Evolutionary conservation across 1,284 basidiomycete species (phyloP).

Genomic region (Leccinum huronense): DNA sequence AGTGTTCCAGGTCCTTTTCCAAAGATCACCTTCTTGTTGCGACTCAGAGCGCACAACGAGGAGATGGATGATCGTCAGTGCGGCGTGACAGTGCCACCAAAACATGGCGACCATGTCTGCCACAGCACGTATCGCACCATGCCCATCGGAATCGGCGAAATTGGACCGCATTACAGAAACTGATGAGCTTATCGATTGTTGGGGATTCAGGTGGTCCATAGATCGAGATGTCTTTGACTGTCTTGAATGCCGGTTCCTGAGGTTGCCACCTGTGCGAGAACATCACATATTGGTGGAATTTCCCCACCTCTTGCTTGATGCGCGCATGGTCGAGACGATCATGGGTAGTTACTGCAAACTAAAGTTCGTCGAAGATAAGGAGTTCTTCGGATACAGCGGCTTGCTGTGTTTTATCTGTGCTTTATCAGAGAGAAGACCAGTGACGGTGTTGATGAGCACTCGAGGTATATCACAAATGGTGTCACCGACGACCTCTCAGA

Average conservation of each 20-base stretch:
- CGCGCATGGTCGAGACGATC: not conserved
- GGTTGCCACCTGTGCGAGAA: conserved; percentile 17
- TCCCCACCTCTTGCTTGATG: conserved; percentile 10
- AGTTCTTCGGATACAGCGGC: not conserved
- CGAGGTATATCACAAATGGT: conserved; percentile 3
- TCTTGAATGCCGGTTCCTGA: conserved; percentile 10
- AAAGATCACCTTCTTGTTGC: not conserved
- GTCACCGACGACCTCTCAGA: not conserved
- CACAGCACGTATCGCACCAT: conserved; percentile 11
- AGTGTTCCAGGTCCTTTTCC: conserved; percentile 3
- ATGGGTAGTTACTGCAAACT: not conserved
- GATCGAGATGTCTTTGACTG: conserved; percentile 1
- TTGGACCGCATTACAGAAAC: conserved; percentile 8
- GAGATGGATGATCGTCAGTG: conserved; percentile 12
- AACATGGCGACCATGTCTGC: conserved; percentile 17
- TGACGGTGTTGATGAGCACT: conserved; percentile 2
- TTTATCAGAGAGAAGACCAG: not conserved
- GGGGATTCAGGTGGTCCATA: conserved; percentile 3
- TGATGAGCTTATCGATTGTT: conserved; percentile 4
- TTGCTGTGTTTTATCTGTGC: not conserved
- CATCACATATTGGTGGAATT: conserved; percentile 21
- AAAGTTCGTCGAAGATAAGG: conserved; percentile 5
- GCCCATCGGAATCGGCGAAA: conserved; percentile 8
- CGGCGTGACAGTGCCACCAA: conserved; percentile 10
- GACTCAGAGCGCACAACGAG: not conserved